Evolutionary conservation across 2,329 filamentous ascomycete genomes (phyloP), one percentile per base, ranked within the genome.

Genomic region (Alternaria novae-zelandiae): DNA sequence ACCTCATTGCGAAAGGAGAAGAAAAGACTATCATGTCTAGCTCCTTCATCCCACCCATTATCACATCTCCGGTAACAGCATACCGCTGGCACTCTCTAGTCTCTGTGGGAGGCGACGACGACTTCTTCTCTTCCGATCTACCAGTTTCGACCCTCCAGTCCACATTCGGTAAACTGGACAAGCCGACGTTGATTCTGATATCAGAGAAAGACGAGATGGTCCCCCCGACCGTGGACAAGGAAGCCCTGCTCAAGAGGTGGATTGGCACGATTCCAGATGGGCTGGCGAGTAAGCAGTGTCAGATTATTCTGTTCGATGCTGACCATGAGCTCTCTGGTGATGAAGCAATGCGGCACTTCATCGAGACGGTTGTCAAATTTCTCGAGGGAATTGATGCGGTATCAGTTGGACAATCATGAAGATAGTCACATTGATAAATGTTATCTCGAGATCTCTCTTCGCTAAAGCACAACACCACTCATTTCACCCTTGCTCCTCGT

Each of bases 11-110:
- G 1, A 49, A 54, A 13, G 63, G 63, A 1, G 58, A 61, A 10
- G 17, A 56, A 46, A 51, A 50, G 11, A 53, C 58, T 3, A 53
- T 57, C 36, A 68, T 70, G 66, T 58, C 64, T 4, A 41, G 20
- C 8, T 23, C 54, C 2, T 44, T 69, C 2, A 51, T 70, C 13
- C 65, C 65, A 15, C 28, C 47, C 1, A 53, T 72, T 4, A 67
- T 72, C 54, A 32, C 36, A 2, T 65, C 65, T 5, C 68, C 68
- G 2, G 46, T 70, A 13, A 65, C 68, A 1, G 64, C 69, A 9
- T 70, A 71, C 54, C 67, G 64, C 30, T 71, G 70, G 67, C 47
- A 65, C 41, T 71, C 67, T 4, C 58, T 71, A 12, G 47, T 66
- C 9, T 54, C 60, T 3, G 45, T 61, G 5, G 61, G 65, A 2